Evolutionary conservation across 805 yeast species (phyloP), one percentile per base, ranked within the genome.

Genomic region (Schwanniomyces pseudopolymorphus): DNA sequence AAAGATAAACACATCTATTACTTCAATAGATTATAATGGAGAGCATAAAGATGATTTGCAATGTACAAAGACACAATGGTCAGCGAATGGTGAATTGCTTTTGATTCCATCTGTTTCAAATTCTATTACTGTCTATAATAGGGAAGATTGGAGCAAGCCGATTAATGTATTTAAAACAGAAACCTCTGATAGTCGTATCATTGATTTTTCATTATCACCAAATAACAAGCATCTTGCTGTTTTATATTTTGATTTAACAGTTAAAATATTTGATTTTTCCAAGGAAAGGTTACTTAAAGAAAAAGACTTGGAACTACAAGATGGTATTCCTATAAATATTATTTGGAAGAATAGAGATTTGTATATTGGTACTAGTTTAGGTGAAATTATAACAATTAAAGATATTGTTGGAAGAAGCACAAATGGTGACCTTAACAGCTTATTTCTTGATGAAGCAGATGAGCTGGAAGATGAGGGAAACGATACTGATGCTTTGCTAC

Each of bases 11-110:
- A 60, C 66, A 9, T 66, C 72, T 4, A 56, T 61, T 42, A 72
- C 64, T 26, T 57, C 54, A 16, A 59, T 73, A 38, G 74, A 74
- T 36, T 75, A 54, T 50, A 61, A 55, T 11, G 70, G 61, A 8
- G 83, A 78, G 39, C 73, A 74, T 40, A 60, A 64, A 3, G 77
- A 71, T 3, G 76, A 69, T 56, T 64, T 78, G 37, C 59, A 78
- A 1, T 66, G 83, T 21, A 75, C 87, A 0, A 77, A 76, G 36
- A 75, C 82, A 2, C 79, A 77, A 31, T 89, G 96, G 96, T 79
- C 82, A 46, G 79, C 85, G 2, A 72, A 77, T 44, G 96, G 96
- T 14, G 79, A 79, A 44, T 62, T 71, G n/a, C 70, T 89, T 40
- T 89, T 90, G 2, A 57, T 88, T 16, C 90, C 96, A 2, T 69